Evolutionary conservation across 352 stramenopile genomes (phyloP).

Genomic region (Pythium sukuiense): DNA sequence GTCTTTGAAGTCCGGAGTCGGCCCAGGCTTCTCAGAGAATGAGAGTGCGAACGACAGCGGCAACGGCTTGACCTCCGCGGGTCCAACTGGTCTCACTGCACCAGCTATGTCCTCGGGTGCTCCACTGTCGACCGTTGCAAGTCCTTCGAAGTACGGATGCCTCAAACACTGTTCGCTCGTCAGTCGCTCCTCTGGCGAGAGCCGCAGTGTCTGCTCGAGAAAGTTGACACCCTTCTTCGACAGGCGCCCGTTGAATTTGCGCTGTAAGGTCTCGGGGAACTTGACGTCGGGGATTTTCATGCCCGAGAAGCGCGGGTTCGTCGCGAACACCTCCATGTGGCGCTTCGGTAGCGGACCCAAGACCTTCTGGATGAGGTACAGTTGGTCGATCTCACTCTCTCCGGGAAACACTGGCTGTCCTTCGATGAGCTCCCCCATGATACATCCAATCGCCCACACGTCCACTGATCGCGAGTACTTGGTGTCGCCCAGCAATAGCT

Average conservation of each 20-base stretch:
- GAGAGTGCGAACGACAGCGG: conserved; percentile 14
- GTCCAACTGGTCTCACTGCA: neutral
- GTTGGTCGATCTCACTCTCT: conserved; percentile 98
- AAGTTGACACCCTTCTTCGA: conserved; percentile 85
- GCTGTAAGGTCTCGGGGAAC: conserved; percentile 89
- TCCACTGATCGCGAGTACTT: conserved; percentile 97
- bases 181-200: conserved; percentile 76
- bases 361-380: conserved; percentile 99
- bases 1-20: neutral
- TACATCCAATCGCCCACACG: conserved; percentile 96
- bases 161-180: conserved; percentile 76
- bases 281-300: conserved; percentile 93
- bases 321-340: conserved; percentile 91
- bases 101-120: neutral
- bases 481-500: conserved; percentile 98
- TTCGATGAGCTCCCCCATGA: conserved; percentile 97
- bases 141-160: conserved; percentile 88
- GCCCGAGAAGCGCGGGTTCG: conserved; percentile 90
- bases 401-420: conserved; percentile 98
- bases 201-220: conserved; percentile 70
- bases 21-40: conserved; percentile 9
- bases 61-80: conserved; percentile 26
- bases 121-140: conserved; percentile 14
- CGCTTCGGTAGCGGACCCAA: conserved; percentile 94
- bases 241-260: conserved; percentile 88